phyloP scores from a whole-genome alignment of 805 yeast genomes.

The Isabelozyma heimii region DNA sequence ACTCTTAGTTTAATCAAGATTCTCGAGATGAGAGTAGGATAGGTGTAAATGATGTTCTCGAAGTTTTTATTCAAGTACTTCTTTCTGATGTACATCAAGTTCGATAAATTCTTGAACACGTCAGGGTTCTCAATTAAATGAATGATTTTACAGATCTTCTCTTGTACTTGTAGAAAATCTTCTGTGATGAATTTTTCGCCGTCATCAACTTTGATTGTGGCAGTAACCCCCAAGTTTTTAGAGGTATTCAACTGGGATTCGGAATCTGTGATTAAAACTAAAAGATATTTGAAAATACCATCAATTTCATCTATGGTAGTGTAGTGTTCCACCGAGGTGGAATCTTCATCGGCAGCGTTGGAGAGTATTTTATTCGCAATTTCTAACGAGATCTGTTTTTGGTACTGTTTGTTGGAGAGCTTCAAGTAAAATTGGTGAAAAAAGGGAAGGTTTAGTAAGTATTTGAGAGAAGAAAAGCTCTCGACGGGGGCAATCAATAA shows the following conservation, averaged over 20 bases:
- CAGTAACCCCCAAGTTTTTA: conserved; percentile 38
- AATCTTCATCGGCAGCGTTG: conserved; percentile 17
- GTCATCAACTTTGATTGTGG: conserved; percentile 25
- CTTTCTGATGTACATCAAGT: conserved; percentile 34
- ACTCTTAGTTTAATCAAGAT: conserved; percentile 59
- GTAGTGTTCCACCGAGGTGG: conserved; percentile 28
- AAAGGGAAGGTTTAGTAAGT: conserved; percentile 44
- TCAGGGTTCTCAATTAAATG: conserved; percentile 58
- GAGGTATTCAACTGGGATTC: conserved; percentile 28
- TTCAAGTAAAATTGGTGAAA: conserved; percentile 52
- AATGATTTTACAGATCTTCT: conserved; percentile 64
- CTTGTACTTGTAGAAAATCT: conserved; percentile 48
- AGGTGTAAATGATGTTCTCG: conserved; percentile 58
- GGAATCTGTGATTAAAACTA: conserved; percentile 48
- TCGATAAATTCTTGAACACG: conserved; percentile 32
- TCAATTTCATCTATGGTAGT: conserved; percentile 47
- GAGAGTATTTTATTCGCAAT: conserved; percentile 58
- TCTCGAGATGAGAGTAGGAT: conserved; percentile 69
- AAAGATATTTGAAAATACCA: conserved; percentile 57
- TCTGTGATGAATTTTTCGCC: conserved; percentile 26
- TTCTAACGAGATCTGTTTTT: conserved; percentile 55
- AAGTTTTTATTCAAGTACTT: conserved; percentile 54
- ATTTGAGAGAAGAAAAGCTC: conserved; percentile 37
- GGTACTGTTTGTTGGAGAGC: conserved; percentile 49
- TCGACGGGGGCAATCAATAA: conserved; percentile 50